Evolutionary conservation across 306 rosid species (phyloP).

Genomic region (Castanea crenata): DNA sequence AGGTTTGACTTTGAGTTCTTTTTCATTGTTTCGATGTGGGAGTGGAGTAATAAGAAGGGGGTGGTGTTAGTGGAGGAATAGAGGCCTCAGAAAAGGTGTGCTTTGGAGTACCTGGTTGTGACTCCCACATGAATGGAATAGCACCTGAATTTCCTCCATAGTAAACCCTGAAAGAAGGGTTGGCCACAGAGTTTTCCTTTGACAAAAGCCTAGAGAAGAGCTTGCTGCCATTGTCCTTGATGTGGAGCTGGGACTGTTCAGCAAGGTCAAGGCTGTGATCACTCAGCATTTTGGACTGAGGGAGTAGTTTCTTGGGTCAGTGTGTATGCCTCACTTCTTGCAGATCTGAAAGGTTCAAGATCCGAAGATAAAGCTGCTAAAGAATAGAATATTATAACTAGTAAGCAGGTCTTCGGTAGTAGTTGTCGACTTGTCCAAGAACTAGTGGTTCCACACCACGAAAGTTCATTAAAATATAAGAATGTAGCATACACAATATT

Average conservation of each 20-base stretch:
- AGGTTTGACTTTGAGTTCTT: slow-evolving; percentile 16
- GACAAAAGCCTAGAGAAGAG: slow-evolving; percentile 29
- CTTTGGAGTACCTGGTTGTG: slow-evolving; percentile 62
- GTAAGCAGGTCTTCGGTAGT: not conserved
- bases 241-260: slow-evolving; percentile 6
- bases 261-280: not conserved
- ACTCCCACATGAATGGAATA: slow-evolving; percentile 59
- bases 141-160: slow-evolving; percentile 49
- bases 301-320: not conserved
- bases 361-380: slow-evolving; percentile 17
- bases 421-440: not conserved
- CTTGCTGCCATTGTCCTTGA: slow-evolving; percentile 22
- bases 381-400: not conserved
- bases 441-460: not conserved
- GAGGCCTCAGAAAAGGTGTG: slow-evolving; percentile 30
- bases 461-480: not conserved
- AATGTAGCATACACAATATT: not conserved
- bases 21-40: not conserved
- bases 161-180: slow-evolving; percentile 50
- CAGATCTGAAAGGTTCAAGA: slow-evolving; percentile 32
- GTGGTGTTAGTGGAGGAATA: slow-evolving; percentile 54
- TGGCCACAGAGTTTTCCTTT: slow-evolving; percentile 38
- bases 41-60: slow-evolving; percentile 40
- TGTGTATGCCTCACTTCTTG: not conserved
- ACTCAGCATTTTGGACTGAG: slow-evolving; percentile 16